These are phyloP conservation scores for Colletotrichum cereale DNA, from an alignment of 2,329 filamentous ascomycete genomes.

Conservation along the genomic window DNA sequence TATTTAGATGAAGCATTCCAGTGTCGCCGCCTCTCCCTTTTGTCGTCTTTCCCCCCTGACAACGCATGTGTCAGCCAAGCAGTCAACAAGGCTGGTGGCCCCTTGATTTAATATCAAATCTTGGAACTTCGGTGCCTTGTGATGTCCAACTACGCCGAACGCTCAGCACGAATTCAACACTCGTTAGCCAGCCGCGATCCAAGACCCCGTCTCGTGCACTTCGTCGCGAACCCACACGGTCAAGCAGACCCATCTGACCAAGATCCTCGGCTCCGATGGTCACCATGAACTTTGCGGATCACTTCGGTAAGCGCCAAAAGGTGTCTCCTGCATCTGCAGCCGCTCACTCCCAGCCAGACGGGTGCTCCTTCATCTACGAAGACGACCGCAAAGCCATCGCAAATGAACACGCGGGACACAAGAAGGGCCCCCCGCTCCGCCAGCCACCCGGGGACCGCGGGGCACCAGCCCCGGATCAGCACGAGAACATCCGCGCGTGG, in stretches of 20 bases:
- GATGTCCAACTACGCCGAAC: background rate
- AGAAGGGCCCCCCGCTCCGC: background rate
- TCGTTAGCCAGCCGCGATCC: background rate
- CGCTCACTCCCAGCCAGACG: slow-evolving; percentile 1
- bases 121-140: background rate
- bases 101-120: background rate
- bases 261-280: background rate
- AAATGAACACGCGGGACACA: background rate
- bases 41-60: background rate
- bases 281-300: slow-evolving; percentile 21
- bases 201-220: background rate
- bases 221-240: background rate
- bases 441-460: background rate
- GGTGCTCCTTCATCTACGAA: slow-evolving; percentile 15
- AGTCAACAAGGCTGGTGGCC: background rate
- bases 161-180: background rate
- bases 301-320: slow-evolving; percentile 17
- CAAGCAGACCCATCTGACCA: background rate
- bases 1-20: slow-evolving; percentile 35
- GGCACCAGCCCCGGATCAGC: background rate
- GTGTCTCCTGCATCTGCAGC: background rate
- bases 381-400: slow-evolving; percentile 14
- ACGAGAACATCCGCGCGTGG: slow-evolving; percentile 31
- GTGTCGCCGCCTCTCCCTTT: background rate
- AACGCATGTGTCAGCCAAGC: slow-evolving; percentile 25